Evolutionary conservation across 2,329 filamentous ascomycete species (phyloP).

Genomic region (Chalaropsis thielavioides): DNA sequence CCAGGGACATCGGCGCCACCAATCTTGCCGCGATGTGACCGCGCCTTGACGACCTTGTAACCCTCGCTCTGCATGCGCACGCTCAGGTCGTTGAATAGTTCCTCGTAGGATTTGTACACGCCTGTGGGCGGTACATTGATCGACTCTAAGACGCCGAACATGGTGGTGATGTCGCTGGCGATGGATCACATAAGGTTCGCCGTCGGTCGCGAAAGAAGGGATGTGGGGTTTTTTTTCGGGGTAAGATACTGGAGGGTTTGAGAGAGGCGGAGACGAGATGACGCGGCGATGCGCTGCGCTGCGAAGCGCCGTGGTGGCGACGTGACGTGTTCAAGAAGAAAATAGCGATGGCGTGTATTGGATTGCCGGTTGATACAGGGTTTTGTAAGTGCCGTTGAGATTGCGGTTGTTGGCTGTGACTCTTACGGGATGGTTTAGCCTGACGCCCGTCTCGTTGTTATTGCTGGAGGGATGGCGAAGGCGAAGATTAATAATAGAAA

Average conservation of each 20-base stretch:
- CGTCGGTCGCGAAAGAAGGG: background rate
- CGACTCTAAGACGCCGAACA: constrained; percentile 33
- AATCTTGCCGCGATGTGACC: constrained; percentile 30
- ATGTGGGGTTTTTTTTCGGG: background rate
- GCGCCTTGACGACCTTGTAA: constrained; percentile 33
- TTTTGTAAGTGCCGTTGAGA: background rate
- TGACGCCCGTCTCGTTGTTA: background rate
- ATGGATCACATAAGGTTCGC: constrained; percentile 7
- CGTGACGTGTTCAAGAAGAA: constrained; percentile 5
- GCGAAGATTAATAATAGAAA: background rate
- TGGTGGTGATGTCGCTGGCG: constrained; percentile 21
- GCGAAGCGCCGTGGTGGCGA: background rate
- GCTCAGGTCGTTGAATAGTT: constrained; percentile 29
- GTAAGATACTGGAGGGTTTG: background rate
- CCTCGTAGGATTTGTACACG: constrained; percentile 29
- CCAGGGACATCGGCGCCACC: constrained; percentile 29
- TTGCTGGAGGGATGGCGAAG: background rate
- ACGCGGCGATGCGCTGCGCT: background rate
- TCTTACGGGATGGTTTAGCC: background rate
- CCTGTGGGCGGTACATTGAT: constrained; percentile 27
- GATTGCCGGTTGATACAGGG: background rate
- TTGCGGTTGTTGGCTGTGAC: background rate
- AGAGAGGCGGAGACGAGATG: background rate
- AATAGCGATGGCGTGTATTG: background rate
- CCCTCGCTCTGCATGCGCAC: constrained; percentile 31